A percentile compares a stretch with the other conserved stretches of the same genome.
Conservation (phyloP, 345 rosid species). For the Hibiscus tridactylites region DNA sequence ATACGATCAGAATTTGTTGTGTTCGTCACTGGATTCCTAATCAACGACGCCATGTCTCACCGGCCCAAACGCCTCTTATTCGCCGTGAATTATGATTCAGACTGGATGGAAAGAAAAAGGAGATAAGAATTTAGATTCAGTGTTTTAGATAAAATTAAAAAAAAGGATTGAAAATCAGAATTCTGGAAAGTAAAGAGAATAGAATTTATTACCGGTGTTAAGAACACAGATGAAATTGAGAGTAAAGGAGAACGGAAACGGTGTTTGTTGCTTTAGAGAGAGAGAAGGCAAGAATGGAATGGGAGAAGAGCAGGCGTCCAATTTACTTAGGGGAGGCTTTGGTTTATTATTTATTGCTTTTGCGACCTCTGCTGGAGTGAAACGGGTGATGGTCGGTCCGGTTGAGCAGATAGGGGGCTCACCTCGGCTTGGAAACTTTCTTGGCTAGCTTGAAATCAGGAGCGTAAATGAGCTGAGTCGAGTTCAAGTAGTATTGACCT, state of each 20-base stretch:
- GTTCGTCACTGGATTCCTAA: conserved; percentile 10
- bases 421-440: no score
- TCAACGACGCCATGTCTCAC: conserved; percentile 11
- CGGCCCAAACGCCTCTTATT: background rate
- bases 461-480: no score
- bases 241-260: background rate
- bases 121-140: background rate
- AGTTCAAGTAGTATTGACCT: no score
- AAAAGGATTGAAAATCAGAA: background rate
- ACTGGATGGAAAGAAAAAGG: background rate
- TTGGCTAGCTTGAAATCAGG: no score
- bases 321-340: no score
- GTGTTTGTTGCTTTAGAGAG: no score
- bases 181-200: background rate
- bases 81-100: background rate
- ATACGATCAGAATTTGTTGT: conserved; percentile 26
- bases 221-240: background rate
- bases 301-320: no score
- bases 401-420: no score
- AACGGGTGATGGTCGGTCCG: no score
- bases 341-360: no score
- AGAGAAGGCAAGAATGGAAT: no score
- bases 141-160: background rate
- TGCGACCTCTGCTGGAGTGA: no score
- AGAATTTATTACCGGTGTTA: background rate